Evolutionary conservation across 306 rosid species (phyloP), one percentile per base, ranked within the genome.

Genomic region (Rosa rugosa): DNA sequence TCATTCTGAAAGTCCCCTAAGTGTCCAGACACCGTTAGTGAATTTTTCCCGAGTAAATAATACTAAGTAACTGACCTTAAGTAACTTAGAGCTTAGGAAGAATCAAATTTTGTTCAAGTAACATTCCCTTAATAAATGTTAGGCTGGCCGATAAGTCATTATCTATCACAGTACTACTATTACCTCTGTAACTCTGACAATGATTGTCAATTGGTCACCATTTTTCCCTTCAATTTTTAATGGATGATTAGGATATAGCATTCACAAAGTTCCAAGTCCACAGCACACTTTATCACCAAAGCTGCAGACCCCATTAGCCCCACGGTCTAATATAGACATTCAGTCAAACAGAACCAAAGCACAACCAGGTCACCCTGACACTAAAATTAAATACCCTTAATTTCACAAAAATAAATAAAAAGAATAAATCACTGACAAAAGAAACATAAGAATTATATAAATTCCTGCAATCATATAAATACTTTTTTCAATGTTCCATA

Each of bases 271-370:
- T 57, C 14, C 71, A 11, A 40, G 47, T 16, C 27, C 47, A 23
- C 73, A 46, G 44, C 64, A 41, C 22, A 36, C 14, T 72, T 60
- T 22, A 45, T 49, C 78, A 25, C 22, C 64, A 72, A 70, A 54
- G 57, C 80, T 82, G 86, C 76, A 83, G 80, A 57, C 50, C 69
- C 72, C 71, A 63, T 47, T 20, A 75, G 78, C 42, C 76, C 72
- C 80, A 74, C 40, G 59, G 86, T 75, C 89, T 42, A 75, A 62
- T 16, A 65, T 40, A 66, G 71, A 62, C 83, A 81, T 10, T 53
- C 80, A 75, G 86, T 86, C 92, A 84, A 76, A 80, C 83, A 70
- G 42, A 84, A 71, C 71, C 88, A 69, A 40, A 77, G 46, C 81
- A 77, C 81, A 69, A 42, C 23, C 34, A 69, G 36, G 75, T 72